These are phyloP conservation scores for Coniosporium apollinis DNA, from an alignment of 495 filamentous ascomycete species.

Conservation along the genomic window DNA sequence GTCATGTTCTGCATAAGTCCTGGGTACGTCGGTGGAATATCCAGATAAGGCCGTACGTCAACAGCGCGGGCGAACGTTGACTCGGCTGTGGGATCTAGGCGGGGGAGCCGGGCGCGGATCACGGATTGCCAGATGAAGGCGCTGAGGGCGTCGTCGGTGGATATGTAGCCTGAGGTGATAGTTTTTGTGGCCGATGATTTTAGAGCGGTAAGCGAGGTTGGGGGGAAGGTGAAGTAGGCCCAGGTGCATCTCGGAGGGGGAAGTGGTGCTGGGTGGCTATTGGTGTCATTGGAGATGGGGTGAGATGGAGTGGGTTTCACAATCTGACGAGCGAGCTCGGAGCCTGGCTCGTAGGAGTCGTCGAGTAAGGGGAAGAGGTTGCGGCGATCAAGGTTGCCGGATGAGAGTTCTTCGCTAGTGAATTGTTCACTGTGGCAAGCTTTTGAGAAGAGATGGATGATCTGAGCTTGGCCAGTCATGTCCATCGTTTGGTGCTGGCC, in stretches of 20 bases:
- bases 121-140: conserved; percentile 37
- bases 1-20: conserved; percentile 30
- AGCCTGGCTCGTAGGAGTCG: conserved; percentile 17
- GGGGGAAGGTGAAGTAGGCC: conserved; percentile 27
- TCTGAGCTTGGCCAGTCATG: conserved; percentile 32
- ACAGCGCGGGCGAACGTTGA: conserved; percentile 33
- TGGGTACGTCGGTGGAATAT: conserved; percentile 27
- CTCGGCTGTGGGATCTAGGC: conserved; percentile 17
- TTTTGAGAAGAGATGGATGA: conserved; percentile 36
- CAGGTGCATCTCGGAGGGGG: conserved; percentile 21
- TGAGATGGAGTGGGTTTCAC: conserved; percentile 10
- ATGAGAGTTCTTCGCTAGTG: conserved; percentile 26
- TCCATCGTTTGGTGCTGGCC: conserved; percentile 37
- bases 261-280: conserved; percentile 3
- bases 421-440: conserved; percentile 31
- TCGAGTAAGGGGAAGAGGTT: conserved; percentile 28
- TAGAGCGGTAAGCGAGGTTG: conserved; percentile 21
- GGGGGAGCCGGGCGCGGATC: conserved; percentile 26
- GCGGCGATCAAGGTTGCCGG: conserved; percentile 29
- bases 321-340: conserved; percentile 21
- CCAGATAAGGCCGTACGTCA: conserved; percentile 30
- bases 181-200: conserved; percentile 26
- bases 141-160: conserved; percentile 35
- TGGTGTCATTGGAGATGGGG: conserved; percentile 1
- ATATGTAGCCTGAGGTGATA: conserved; percentile 12